Evolutionary conservation across 768 basidiomycete genomes (phyloP).

Genomic region (Lentinula sp.): DNA sequence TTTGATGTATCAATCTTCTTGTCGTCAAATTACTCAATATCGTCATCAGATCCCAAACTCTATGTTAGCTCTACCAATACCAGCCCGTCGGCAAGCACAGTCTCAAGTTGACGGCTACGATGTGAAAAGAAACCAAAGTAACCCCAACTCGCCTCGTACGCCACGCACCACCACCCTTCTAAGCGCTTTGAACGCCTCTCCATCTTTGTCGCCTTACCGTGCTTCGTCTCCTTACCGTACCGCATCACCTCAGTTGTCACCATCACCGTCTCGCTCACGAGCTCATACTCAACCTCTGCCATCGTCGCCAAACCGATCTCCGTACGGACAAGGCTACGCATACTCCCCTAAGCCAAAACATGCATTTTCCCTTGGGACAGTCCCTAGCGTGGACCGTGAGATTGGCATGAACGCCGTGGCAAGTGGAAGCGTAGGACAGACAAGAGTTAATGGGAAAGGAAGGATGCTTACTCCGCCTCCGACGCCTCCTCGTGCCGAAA

Average conservation of each 20-base stretch:
- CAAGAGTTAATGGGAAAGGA: neutral
- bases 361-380: neutral
- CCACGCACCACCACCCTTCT: neutral
- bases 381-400: neutral
- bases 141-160: neutral
- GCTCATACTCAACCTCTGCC: neutral
- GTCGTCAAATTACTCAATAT: neutral
- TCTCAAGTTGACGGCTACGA: neutral
- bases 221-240: neutral
- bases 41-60: neutral
- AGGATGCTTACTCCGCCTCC: conserved; percentile 5
- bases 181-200: neutral
- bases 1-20: neutral
- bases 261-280: neutral
- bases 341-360: conserved; percentile 1
- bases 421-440: too few species aligned
- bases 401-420: neutral
- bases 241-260: neutral
- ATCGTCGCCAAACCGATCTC: neutral
- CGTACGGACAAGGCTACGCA: neutral
- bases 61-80: neutral
- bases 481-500: neutral
- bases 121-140: neutral
- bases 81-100: neutral
- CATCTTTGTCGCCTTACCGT: neutral